Base-by-base conservation (phyloP, 495 filamentous ascomycete genomes). In the Sordaria brevicollis region DNA sequence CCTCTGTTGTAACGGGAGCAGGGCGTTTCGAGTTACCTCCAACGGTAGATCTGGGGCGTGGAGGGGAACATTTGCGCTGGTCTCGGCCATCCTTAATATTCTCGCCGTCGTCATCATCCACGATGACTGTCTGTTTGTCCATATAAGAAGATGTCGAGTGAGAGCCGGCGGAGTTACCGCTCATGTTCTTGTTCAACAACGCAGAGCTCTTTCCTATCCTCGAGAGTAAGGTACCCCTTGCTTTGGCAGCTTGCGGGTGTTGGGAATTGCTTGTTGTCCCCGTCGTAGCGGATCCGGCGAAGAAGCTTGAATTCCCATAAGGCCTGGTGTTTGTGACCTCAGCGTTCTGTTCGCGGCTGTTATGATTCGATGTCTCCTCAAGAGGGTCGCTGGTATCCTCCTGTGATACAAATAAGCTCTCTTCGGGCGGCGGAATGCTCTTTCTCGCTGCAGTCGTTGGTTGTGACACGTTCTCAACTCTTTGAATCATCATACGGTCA, bases 31-130 rank as follows among this genome's bases (percentile, higher is more conserved):
- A 34, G 19, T 0, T 35, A 1, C 19, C 6, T 6, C 10, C 67
- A 4, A 5, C 68, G 38, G 7, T 66, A 7, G 49, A 8, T 31
- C 25, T 62, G 49, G 49, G 49, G 33, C 25, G 49, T 17, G 49
- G 25, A 33, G 49, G 33, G 49, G 11, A 10, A 2, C 7, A 8
- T 41, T n/a, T 21, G 15, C 19, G 49, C 10, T n/a, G 31, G 11
- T 49, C 17, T 0, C 17, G 35, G n/a, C 35, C n/a, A 19, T 37
- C 25, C 0, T n/a, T 29, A 1, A 4, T 36, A 3, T 5, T 35
- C 17, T 29, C 34, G 6, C 66, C 71, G 11, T n/a, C n/a, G n/a
- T 69, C 70, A 4, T 77, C 69, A 19, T 76, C 72, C 35, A 74
- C 38, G 1, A 74, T 15, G 34, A 76, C 72, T 0, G 69, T 62